Percentiles rank a stretch among this genome's conserved stretches.
Conservation (phyloP, 192 early-diverging fungal species). For the Linnemannia schmuckeri region DNA sequence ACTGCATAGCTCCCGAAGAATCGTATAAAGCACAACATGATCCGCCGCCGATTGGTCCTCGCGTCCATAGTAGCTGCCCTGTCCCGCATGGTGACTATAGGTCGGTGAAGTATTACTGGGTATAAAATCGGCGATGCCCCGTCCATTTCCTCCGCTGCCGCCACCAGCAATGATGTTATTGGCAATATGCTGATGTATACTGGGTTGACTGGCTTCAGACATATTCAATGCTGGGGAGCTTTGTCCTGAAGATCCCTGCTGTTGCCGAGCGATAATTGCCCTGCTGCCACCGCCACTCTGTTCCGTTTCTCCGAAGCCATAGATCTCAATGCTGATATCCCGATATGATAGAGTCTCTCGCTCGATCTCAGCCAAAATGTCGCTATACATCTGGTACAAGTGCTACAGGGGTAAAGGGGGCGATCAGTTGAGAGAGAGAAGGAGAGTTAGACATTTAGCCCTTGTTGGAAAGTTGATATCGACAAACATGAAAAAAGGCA, state of each 20-base stretch:
- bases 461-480: neutral
- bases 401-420: constrained; percentile 10
- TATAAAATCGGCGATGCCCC: constrained; percentile 6
- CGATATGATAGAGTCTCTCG: constrained; percentile 26
- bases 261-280: neutral
- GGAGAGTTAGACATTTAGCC: too few relatives aligned
- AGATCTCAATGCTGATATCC: constrained; percentile 7
- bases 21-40: constrained; percentile 46
- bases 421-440: neutral
- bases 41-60: constrained; percentile 33
- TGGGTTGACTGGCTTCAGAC: constrained; percentile 21
- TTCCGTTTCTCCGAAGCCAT: neutral
- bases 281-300: neutral
- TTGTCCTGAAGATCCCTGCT: constrained; percentile 18
- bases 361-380: constrained; percentile 28
- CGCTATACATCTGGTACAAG: constrained; percentile 43
- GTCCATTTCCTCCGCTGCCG: neutral
- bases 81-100: constrained; percentile 7
- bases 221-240: constrained; percentile 23
- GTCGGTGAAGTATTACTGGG: constrained; percentile 23
- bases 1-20: constrained; percentile 46
- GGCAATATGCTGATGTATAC: constrained; percentile 19
- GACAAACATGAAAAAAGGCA: neutral
- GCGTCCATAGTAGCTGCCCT: neutral
- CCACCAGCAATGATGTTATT: neutral